These are phyloP conservation scores for Conidiobolus incongruus DNA, from an alignment of 371 early-diverging fungal species.

Conservation along the genomic window DNA sequence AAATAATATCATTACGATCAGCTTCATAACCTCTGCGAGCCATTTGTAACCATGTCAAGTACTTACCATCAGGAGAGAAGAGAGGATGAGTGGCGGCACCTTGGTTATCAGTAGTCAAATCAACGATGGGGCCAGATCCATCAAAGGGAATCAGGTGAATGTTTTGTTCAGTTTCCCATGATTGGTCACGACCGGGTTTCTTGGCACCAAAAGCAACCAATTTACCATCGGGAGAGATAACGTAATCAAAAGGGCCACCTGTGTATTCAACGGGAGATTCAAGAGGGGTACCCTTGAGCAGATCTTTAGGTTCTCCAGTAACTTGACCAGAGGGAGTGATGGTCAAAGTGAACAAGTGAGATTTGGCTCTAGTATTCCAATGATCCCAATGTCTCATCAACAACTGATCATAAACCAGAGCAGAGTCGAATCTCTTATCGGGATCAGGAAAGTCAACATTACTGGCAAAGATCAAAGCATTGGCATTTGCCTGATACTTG, in stretches of 20 bases:
- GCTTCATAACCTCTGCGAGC: slow-evolving; percentile 46
- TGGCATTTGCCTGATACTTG: too few relatives aligned
- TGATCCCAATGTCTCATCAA: slow-evolving; percentile 52
- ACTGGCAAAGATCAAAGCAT: too few relatives aligned
- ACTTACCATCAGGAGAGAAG: too few relatives aligned
- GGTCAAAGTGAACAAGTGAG: slow-evolving; percentile 9
- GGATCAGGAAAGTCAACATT: too few relatives aligned
- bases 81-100: too few relatives aligned
- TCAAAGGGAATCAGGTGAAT: slow-evolving; percentile 33
- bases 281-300: slow-evolving; percentile 12
- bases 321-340: slow-evolving; percentile 7
- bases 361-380: slow-evolving; percentile 21
- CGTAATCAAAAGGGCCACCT: slow-evolving; percentile 21
- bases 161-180: slow-evolving; percentile 53
- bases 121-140: slow-evolving; percentile 17
- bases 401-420: slow-evolving; percentile 25
- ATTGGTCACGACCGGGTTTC: slow-evolving; percentile 25
- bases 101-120: too few relatives aligned
- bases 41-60: too few relatives aligned
- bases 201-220: slow-evolving; percentile 47
- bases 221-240: slow-evolving; percentile 26
- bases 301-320: slow-evolving; percentile 18
- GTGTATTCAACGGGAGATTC: slow-evolving; percentile 36
- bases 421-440: slow-evolving; percentile 22
- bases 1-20: slow-evolving; percentile 43